phyloP scores from a whole-genome alignment of 768 basidiomycete species.

The Phaffia australis region DNA sequence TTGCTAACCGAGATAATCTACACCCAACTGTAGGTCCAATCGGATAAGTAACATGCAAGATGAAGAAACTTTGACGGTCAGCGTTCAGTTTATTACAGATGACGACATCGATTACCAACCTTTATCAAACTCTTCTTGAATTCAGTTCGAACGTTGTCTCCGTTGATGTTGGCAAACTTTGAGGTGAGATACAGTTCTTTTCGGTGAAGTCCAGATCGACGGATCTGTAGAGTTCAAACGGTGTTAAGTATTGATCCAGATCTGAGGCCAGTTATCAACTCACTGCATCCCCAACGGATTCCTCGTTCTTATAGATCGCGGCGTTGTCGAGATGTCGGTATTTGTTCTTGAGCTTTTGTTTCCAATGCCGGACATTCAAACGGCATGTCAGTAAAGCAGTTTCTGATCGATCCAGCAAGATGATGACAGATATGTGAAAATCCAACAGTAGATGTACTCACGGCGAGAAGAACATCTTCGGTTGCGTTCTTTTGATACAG shows the following conservation, averaged over 20 bases:
- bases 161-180: constrained; percentile 1
- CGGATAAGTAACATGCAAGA: too few species aligned
- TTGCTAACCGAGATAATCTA: too few species aligned
- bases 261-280: background rate
- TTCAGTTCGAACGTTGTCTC: constrained; percentile 3
- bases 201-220: background rate
- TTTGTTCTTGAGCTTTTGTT: constrained; percentile 42
- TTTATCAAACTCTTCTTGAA: constrained; percentile 7
- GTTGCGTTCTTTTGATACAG: constrained; percentile 18
- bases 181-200: constrained; percentile 8
- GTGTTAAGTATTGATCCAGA: too few species aligned
- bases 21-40: too few species aligned
- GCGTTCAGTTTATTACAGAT: too few species aligned
- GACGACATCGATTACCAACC: background rate
- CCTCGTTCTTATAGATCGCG: constrained; percentile 52
- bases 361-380: too few species aligned
- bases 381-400: too few species aligned
- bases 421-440: too few species aligned
- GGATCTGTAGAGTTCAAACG: background rate
- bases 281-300: constrained; percentile 47
- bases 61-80: too few species aligned
- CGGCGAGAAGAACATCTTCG: constrained; percentile 39
- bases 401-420: too few species aligned
- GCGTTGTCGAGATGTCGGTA: constrained; percentile 58
- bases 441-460: too few species aligned